These are phyloP conservation scores for Wickerhamomyces sp. DNA, from an alignment of 1,139 yeast genomes.

Conservation along the genomic window DNA sequence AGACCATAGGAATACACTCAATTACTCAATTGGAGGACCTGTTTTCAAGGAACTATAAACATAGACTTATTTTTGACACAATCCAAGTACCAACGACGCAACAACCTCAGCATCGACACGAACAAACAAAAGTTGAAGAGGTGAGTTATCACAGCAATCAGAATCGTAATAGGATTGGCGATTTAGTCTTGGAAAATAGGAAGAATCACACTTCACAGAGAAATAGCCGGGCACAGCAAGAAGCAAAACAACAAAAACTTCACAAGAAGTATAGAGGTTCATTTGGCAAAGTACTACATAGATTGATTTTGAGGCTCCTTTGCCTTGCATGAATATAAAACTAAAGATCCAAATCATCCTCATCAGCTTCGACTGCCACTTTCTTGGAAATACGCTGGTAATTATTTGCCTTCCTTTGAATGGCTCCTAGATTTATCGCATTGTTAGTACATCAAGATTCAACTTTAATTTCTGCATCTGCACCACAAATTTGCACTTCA, in stretches of 20 bases:
- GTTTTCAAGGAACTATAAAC: neutral
- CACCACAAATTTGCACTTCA: too few species aligned
- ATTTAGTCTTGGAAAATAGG: neutral
- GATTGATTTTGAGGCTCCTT: neutral
- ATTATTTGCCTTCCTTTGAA: slow-evolving; percentile 16
- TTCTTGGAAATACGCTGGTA: slow-evolving; percentile 16
- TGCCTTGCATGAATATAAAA: slow-evolving; percentile 8
- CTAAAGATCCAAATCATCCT: slow-evolving; percentile 32
- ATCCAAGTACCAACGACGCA: neutral
- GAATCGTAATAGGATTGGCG: neutral
- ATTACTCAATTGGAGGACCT: neutral
- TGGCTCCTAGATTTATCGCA: slow-evolving; percentile 17
- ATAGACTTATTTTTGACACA: neutral
- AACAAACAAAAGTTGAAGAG: neutral
- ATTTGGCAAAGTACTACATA: neutral
- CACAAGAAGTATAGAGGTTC: neutral
- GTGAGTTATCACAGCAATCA: neutral
- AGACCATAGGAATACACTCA: neutral
- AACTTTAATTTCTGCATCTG: slow-evolving; percentile 6
- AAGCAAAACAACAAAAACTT: neutral
- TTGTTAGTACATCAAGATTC: slow-evolving; percentile 24
- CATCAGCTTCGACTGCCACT: slow-evolving; percentile 1
- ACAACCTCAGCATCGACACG: neutral
- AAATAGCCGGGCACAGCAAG: neutral
- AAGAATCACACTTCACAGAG: neutral